Base-by-base conservation (phyloP, 306 rosid genomes). In the Hippophae gyantsensis region DNA sequence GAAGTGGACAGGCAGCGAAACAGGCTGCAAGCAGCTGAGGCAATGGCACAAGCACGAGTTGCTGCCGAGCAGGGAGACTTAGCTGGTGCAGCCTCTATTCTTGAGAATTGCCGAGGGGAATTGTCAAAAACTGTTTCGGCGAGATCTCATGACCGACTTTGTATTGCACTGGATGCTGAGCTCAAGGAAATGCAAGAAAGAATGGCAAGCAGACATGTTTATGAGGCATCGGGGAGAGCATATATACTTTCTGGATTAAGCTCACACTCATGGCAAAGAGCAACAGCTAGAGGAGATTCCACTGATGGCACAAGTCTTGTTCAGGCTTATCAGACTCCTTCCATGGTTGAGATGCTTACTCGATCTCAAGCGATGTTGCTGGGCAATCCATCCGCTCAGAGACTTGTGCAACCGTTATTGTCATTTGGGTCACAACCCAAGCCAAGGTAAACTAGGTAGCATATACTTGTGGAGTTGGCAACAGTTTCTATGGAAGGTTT, bases 211-310 rank as follows among this genome's bases (percentile, higher is more conserved):
- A 80, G 96, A 71, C 95, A 85, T 8, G 99, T 88, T 13, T 92
- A 92, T 7, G 99, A 92, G 80, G 95, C 93, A 43, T 92, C 99
- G 8, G 99, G 99, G 51, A 85, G 99, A 61, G 99, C 99, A 12
- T 92, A 92, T 40, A 85, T 92, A 52, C 96, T 92, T 68, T 92
- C 99, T 3, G 99, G 99, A 62, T 76, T 92, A 64, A 92, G 99
- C 74, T 92, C 99, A 42, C 99, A 92, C 60, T 92, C 99, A 9
- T 92, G 99, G 99, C 99, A 92, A 70, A 70, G 99, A 77, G 99
- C 99, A 56, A 92, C 99, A 2, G 93, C 99, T 9, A 82, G 99
- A 75, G 99, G 96, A 4, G 90, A 92, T 78, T 92, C 96, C n/a
- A 92, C 96, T 0, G 89, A 87, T 8, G 76, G 95, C 51, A 83